A percentile compares a stretch with the other conserved stretches of the same genome.
These are phyloP conservation scores for Ceratobasidium sp. DNA, from an alignment of 1,284 basidiomycete genomes.

Conservation along the genomic window DNA sequence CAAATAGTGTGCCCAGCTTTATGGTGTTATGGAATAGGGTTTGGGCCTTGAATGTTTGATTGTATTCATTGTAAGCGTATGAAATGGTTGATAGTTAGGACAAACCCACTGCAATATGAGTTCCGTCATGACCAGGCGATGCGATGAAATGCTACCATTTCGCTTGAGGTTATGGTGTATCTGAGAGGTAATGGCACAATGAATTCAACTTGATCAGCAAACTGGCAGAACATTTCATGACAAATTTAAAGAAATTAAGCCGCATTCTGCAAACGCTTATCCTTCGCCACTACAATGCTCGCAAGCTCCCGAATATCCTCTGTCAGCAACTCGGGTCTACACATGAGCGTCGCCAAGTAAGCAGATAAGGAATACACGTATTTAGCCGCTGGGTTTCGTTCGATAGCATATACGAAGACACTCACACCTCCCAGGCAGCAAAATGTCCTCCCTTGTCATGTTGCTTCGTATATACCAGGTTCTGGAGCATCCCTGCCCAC, in stretches of 20 bases:
- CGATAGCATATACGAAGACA: not conserved
- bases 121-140: too few relatives aligned
- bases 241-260: too few relatives aligned
- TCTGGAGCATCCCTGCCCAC: slow-evolving; percentile 43
- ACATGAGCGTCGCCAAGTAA: too few relatives aligned
- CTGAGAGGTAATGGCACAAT: too few relatives aligned
- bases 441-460: slow-evolving; percentile 47
- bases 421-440: slow-evolving; percentile 47
- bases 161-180: too few relatives aligned
- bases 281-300: too few relatives aligned
- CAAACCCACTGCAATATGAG: too few relatives aligned
- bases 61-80: slow-evolving; percentile 35
- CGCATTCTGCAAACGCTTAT: too few relatives aligned
- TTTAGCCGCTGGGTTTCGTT: not conserved
- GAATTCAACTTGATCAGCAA: too few relatives aligned
- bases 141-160: too few relatives aligned
- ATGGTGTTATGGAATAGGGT: not conserved
- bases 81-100: slow-evolving; percentile 15
- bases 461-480: slow-evolving; percentile 41
- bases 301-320: slow-evolving; percentile 45
- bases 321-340: slow-evolving; percentile 44
- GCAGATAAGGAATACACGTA: not conserved
- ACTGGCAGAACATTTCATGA: too few relatives aligned
- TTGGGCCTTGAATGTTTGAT: not conserved
- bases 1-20: not conserved